Evolutionary conservation across 1,139 yeast species (phyloP).

Genomic region (Candida albicans): DNA sequence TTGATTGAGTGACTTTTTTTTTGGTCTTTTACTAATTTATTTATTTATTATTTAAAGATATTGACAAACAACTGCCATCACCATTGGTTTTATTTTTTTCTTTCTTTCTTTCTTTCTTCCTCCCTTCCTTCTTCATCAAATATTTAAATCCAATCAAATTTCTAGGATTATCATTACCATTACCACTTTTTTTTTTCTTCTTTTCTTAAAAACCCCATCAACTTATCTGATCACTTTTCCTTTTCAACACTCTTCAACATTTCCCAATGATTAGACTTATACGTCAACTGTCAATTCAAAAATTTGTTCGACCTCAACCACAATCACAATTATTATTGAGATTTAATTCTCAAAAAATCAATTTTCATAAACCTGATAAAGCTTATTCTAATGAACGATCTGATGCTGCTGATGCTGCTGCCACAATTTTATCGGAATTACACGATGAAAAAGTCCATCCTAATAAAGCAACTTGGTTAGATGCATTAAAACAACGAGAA

Average conservation of each 20-base stretch:
- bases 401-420: conserved; percentile 68
- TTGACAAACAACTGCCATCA: no score
- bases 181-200: no score
- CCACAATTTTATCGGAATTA: conserved; percentile 59
- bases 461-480: conserved; percentile 78
- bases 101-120: no score
- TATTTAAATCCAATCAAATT: no score
- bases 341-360: conserved; percentile 13
- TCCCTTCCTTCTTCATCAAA: no score
- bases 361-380: conserved; percentile 38
- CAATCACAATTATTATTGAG: conserved; percentile 1
- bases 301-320: not conserved
- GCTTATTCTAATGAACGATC: conserved; percentile 47
- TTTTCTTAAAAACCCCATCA: not conserved
- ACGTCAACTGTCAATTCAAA: conserved; percentile 1
- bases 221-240: not conserved
- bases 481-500: conserved; percentile 74
- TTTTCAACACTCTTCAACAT: not conserved
- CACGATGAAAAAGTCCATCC: conserved; percentile 35
- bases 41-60: no score
- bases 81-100: no score
- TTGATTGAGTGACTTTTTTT: no score
- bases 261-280: conserved; percentile 1
- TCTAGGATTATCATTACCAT: no score
- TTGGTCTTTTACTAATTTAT: no score